These are phyloP conservation scores for Ceratocystiopsis brevicomis DNA, from an alignment of 2,329 filamentous ascomycete species.

Conservation along the genomic window DNA sequence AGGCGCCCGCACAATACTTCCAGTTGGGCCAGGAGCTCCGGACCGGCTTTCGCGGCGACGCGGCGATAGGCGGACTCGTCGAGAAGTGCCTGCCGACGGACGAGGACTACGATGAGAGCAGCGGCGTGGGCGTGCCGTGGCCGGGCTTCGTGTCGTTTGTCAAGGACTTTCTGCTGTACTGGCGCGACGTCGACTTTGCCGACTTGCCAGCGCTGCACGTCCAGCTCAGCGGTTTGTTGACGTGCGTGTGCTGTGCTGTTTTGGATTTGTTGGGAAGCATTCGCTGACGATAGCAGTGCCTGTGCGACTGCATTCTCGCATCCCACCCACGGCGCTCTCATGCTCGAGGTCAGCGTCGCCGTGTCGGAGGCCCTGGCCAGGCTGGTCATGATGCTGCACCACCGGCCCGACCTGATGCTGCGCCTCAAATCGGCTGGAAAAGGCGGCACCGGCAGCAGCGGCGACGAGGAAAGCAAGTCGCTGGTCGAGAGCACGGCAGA, in stretches of 20 bases:
- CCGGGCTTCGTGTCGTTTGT: constrained; percentile 61
- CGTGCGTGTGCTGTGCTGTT: not conserved
- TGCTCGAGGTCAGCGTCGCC: constrained; percentile 68
- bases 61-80: constrained; percentile 43
- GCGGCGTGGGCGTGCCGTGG: constrained; percentile 49
- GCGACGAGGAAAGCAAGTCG: constrained; percentile 52
- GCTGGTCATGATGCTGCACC: constrained; percentile 69
- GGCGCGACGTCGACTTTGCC: constrained; percentile 60
- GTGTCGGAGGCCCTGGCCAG: constrained; percentile 64
- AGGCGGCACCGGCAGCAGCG: constrained; percentile 24
- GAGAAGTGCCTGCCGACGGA: constrained; percentile 44
- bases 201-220: constrained; percentile 61
- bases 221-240: constrained; percentile 43
- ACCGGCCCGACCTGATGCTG: constrained; percentile 56
- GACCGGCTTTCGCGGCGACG: constrained; percentile 28
- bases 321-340: constrained; percentile 57
- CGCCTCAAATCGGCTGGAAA: constrained; percentile 27
- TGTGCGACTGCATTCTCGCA: constrained; percentile 69
- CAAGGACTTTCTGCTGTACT: constrained; percentile 61
- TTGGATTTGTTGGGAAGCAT: too few relatives aligned
- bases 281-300: constrained; percentile 33
- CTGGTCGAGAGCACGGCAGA: constrained; percentile 78
- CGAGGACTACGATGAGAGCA: constrained; percentile 33
- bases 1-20: constrained; percentile 46
- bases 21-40: constrained; percentile 50